Percentiles rank a stretch among this genome's conserved stretches.
These are phyloP conservation scores for Beauveria asiatica DNA, from an alignment of 2,329 filamentous ascomycete species.

Conservation along the genomic window DNA sequence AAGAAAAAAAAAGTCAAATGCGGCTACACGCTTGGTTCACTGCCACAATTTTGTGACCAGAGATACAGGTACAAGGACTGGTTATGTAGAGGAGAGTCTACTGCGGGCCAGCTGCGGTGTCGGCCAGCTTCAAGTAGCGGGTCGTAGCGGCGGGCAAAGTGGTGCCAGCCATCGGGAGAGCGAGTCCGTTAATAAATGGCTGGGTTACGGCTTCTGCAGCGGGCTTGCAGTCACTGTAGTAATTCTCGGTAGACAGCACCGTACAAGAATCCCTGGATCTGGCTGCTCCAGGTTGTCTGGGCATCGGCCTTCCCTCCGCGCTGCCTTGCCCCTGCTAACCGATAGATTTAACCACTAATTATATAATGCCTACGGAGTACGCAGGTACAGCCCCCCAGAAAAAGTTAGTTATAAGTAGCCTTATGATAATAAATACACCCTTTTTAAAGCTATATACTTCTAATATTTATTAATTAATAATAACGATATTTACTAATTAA, in stretches of 20 bases:
- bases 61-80: neutral
- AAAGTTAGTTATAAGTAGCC: too few species aligned
- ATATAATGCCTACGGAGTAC: neutral
- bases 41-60: neutral
- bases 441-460: too few species aligned
- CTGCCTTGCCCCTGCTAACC: neutral
- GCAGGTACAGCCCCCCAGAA: too few species aligned
- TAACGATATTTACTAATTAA: too few species aligned
- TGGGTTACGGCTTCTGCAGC: neutral
- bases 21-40: neutral
- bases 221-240: neutral
- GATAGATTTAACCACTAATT: neutral
- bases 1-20: neutral
- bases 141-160: neutral
- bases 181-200: neutral
- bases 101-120: neutral
- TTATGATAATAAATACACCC: too few species aligned
- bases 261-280: neutral
- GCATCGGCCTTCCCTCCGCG: constrained; percentile 5
- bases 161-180: neutral
- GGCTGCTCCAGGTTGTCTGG: neutral
- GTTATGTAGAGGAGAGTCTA: neutral
- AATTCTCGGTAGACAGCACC: too few species aligned
- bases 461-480: too few species aligned
- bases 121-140: constrained; percentile 1